These are phyloP conservation scores for Zoysia matrella DNA, from an alignment of 202 grass and related monocot species.

Conservation along the genomic window DNA sequence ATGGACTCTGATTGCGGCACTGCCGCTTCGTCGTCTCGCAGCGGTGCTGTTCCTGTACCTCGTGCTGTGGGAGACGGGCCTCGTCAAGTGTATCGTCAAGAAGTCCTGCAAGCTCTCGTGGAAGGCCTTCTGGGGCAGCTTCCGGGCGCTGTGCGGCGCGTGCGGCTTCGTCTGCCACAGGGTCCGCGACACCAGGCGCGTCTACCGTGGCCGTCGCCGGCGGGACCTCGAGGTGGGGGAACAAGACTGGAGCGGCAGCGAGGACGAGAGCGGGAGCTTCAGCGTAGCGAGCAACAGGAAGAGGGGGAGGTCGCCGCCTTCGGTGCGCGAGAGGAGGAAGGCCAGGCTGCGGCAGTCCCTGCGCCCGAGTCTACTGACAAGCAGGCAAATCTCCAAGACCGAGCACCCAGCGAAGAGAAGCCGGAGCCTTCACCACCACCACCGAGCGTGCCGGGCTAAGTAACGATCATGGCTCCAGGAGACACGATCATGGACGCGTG, in stretches of 20 bases:
- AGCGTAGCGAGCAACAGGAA: too few species aligned
- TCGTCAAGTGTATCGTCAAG: conserved; percentile 65
- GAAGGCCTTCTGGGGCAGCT: conserved; percentile 46
- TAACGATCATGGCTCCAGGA: too few species aligned
- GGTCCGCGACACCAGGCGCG: conserved; percentile 60
- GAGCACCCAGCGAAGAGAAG: neutral
- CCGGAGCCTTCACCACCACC: neutral
- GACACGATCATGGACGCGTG: too few species aligned
- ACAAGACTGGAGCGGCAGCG: conserved; percentile 35
- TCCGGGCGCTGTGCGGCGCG: conserved; percentile 27
- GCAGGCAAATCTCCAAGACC: neutral
- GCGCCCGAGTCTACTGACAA: neutral
- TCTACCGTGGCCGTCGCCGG: conserved; percentile 37
- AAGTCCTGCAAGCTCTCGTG: conserved; percentile 55
- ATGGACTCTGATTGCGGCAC: too few species aligned
- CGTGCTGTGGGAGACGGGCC: conserved; percentile 47
- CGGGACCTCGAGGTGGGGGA: conserved; percentile 59
- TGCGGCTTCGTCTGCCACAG: conserved; percentile 52
- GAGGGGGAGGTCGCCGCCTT: too few species aligned
- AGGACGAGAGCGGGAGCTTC: too few species aligned
- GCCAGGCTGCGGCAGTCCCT: too few species aligned
- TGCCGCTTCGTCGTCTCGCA: neutral
- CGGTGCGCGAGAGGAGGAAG: too few species aligned
- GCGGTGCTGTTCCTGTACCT: conserved; percentile 52
- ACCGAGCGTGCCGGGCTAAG: neutral